Evolutionary conservation across 2,329 filamentous ascomycete genomes (phyloP), one percentile per base, ranked within the genome.

Genomic region (Diaporthe citriasiana): DNA sequence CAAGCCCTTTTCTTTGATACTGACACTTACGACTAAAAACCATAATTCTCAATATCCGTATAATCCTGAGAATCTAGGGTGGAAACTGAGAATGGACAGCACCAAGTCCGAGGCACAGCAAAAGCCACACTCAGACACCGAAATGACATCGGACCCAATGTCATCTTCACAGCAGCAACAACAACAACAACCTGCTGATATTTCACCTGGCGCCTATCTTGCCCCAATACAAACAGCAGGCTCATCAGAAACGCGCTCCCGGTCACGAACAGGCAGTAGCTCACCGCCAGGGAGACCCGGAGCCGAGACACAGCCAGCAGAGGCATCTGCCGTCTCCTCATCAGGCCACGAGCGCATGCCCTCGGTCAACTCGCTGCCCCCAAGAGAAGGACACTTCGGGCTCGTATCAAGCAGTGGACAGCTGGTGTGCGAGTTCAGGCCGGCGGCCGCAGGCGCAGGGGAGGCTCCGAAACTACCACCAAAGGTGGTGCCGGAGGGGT

Each of bases 381-480:
- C 42, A 9, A 71, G 10, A 30, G 69, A 71, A 4, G 56, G 69
- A 0, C 69, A 53, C 1, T 71, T 71, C 10, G 69, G 69, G 2
- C 17, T 71, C 15, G 45, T 71, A 33, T 63, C 69, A 8, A 71
- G 33, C 56, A 63, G 35, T 7, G 69, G 69, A 6, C 69, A 71
- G 45, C 45, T 71, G 12, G 69, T 71, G 45, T 71, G 69, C 38
- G 45, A 63, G 12, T 71, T 71, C 56, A 71, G 57, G 25, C 45
- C 45, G 4, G 10, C 22, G 3, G 19, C 27, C 3, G 45, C 22
- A 13, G n/a, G 22, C 42, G n/a, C 47, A 30, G 53, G 30, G 12
- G 51, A 25, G 6, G 13, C 9, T 1, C 42, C 66, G 19, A 33
- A 17, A 38, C 22, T 38, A 45, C 51, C 53, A 19, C 27, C n/a